Conservation (phyloP, 202 grass and related monocot genomes). For the Cymbopogon flexuosus region DNA sequence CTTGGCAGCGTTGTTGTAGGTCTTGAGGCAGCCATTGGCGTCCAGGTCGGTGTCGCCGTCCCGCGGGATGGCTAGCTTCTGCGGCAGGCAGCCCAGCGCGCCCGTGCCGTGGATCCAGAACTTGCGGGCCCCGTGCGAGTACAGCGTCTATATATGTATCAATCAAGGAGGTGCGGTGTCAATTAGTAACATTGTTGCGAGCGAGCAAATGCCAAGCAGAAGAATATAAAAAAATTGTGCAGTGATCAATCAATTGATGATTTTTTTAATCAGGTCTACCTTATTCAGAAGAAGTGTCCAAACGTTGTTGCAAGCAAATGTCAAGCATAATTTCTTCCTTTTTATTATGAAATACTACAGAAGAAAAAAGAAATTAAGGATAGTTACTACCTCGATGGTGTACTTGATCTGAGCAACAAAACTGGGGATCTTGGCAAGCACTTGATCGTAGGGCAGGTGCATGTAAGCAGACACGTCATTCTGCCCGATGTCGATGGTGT, state of each 20-base stretch:
- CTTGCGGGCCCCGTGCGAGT: slow-evolving; percentile 51
- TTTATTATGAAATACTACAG: not conserved
- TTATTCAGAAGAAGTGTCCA: not conserved
- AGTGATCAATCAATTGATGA: not conserved
- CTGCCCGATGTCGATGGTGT: slow-evolving; percentile 82
- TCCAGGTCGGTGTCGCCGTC: slow-evolving; percentile 47
- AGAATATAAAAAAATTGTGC: not conserved
- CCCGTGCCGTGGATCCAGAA: slow-evolving; percentile 89
- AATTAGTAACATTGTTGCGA: not conserved
- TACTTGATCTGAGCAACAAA: slow-evolving; percentile 52
- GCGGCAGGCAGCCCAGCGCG: slow-evolving; percentile 75
- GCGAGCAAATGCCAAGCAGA: not conserved
- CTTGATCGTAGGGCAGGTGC: slow-evolving; percentile 50
- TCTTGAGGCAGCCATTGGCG: slow-evolving; percentile 53
- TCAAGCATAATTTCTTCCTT: not conserved
- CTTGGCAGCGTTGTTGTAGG: slow-evolving; percentile 56
- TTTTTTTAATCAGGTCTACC: not conserved
- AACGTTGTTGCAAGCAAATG: too few relatives aligned
- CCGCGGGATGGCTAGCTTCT: slow-evolving; percentile 57
- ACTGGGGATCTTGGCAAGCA: slow-evolving; percentile 48
- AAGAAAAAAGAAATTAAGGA: not conserved
- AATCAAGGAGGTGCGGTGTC: not conserved
- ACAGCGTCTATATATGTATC: slow-evolving; percentile 35
- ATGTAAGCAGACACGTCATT: slow-evolving; percentile 69
- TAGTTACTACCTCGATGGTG: slow-evolving; percentile 42